phyloP scores from a whole-genome alignment of 306 rosid species.

The Potentilla sterilis region DNA sequence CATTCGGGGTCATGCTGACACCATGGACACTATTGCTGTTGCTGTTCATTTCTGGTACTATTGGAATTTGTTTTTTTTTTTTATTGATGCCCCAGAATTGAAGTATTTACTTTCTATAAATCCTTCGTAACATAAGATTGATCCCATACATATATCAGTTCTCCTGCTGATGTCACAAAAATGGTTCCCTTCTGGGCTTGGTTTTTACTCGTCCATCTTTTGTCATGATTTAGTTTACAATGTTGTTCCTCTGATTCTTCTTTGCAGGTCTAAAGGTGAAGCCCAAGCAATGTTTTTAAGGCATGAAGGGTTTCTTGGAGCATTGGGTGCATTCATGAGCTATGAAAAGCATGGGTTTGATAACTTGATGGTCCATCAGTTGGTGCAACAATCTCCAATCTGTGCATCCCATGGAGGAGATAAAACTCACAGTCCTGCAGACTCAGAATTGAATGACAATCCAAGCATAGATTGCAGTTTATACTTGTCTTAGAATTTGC shows the following conservation, averaged over 20 bases:
- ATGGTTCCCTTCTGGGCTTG: background rate
- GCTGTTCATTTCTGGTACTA: slow-evolving; percentile 86
- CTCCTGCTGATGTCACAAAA: background rate
- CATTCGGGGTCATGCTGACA: slow-evolving; percentile 75
- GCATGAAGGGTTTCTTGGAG: slow-evolving; percentile 98
- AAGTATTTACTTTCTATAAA: background rate
- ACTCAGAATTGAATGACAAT: slow-evolving; percentile 53
- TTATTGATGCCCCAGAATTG: background rate
- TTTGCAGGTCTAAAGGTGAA: slow-evolving; percentile 91
- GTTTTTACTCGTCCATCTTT: background rate
- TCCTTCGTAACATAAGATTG: background rate
- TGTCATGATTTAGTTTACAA: background rate
- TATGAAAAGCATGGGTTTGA: slow-evolving; percentile 63
- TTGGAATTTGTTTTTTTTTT: background rate
- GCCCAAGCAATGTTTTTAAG: slow-evolving; percentile 89
- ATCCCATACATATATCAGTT: background rate
- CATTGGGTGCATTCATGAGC: slow-evolving; percentile 79
- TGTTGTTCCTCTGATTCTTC: background rate
- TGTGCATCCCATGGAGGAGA: slow-evolving; percentile 39
- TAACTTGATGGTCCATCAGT: slow-evolving; percentile 47
- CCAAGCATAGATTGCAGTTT: slow-evolving; percentile 76
- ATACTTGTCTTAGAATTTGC: slow-evolving; percentile 42
- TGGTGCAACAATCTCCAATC: slow-evolving; percentile 36
- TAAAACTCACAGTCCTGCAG: slow-evolving; percentile 32
- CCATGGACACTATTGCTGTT: slow-evolving; percentile 94